Percentiles rank a stretch among this genome's conserved stretches.
Evolutionary conservation across 139 green algal genomes (phyloP).

Genomic region (Nannochloris sp.): DNA sequence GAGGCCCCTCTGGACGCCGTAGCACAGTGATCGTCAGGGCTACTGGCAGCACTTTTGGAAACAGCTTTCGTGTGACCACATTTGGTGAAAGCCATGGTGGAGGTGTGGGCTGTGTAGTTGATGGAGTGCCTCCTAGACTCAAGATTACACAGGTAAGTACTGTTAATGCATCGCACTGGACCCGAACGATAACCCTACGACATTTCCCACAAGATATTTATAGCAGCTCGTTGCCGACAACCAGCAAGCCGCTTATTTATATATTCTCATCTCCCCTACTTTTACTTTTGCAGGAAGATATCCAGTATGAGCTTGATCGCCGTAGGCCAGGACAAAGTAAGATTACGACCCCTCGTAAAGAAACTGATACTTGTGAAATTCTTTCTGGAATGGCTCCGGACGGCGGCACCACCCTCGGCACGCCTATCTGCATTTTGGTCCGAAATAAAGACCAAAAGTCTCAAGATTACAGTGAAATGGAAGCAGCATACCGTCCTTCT

Average conservation of each 20-base stretch:
- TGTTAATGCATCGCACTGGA: no score
- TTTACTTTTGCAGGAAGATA: constrained; percentile 48
- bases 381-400: constrained; percentile 71
- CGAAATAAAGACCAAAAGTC: constrained; percentile 93
- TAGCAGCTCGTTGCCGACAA: no score
- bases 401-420: constrained; percentile 79
- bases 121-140: constrained; percentile 88
- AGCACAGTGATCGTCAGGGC: constrained; percentile 7
- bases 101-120: constrained; percentile 94
- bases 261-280: no score
- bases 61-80: constrained; percentile 88
- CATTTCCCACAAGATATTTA: no score
- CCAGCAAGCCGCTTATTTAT: no score
- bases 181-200: no score
- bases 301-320: constrained; percentile 77
- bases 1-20: no score
- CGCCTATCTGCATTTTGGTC: constrained; percentile 90
- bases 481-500: constrained; percentile 83
- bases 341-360: constrained; percentile 95
- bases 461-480: constrained; percentile 81
- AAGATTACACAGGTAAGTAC: constrained; percentile 53
- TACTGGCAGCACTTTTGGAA: constrained; percentile 82
- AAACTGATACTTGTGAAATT: constrained; percentile 91
- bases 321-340: constrained; percentile 88
- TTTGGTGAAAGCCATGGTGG: constrained; percentile 95